These are phyloP conservation scores for Neurospora sp. DNA, from an alignment of 495 filamentous ascomycete genomes.

Conservation along the genomic window DNA sequence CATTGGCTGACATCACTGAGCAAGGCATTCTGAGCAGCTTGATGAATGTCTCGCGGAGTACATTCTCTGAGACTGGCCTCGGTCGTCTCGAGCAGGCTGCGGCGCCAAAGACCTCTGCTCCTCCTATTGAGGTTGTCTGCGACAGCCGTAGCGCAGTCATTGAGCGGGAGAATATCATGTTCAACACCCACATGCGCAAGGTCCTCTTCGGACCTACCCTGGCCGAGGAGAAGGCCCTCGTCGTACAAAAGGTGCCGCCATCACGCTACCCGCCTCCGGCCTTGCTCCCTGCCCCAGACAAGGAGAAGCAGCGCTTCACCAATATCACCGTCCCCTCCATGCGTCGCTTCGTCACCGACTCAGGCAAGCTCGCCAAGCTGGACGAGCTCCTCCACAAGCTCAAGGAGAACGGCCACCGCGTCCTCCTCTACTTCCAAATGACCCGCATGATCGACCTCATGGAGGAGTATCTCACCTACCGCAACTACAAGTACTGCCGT, in stretches of 20 bases:
- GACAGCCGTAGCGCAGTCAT: conserved; percentile 53
- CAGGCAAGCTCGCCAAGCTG: conserved; percentile 87
- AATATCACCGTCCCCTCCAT: conserved; percentile 94
- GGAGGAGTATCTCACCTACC: conserved; percentile 97
- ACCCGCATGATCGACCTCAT: conserved; percentile 99
- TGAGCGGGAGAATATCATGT: conserved; percentile 67
- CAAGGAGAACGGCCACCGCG: conserved; percentile 86
- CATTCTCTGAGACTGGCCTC: conserved; percentile 61
- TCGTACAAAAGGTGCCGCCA: conserved; percentile 57
- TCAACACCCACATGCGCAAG: conserved; percentile 66
- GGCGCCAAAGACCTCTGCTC: conserved; percentile 66
- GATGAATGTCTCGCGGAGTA: conserved; percentile 63
- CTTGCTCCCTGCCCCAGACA: conserved; percentile 66
- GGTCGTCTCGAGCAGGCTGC: conserved; percentile 70
- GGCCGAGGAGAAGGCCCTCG: conserved; percentile 60
- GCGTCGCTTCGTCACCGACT: conserved; percentile 96
- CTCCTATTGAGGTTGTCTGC: conserved; percentile 72
- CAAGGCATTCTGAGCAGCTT: conserved; percentile 66
- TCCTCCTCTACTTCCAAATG: conserved; percentile 99
- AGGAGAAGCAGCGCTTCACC: conserved; percentile 71
- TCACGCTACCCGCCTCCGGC: conserved; percentile 49
- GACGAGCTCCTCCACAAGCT: conserved; percentile 79
- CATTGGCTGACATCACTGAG: conserved; percentile 58
- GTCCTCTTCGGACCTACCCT: conserved; percentile 58
- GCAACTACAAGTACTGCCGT: conserved; percentile 96